Evolutionary conservation across 2,329 filamentous ascomycete genomes (phyloP), one percentile per base, ranked within the genome.

Genomic region (Calonectria leucothoes): DNA sequence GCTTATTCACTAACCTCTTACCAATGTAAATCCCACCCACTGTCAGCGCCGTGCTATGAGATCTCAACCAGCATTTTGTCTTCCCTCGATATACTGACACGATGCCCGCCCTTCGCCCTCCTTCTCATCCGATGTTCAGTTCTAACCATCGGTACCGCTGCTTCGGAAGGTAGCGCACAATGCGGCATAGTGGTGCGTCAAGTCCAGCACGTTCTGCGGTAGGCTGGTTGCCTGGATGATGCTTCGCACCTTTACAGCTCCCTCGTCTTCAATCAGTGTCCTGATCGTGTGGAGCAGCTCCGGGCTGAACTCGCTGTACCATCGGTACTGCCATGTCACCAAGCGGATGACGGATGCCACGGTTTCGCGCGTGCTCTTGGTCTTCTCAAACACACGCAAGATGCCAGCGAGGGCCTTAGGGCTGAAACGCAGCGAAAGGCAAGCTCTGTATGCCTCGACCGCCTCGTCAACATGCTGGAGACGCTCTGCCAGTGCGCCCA

Each of bases 251-350:
- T 99, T 99, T 84, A 99, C 95, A 1, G 96, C 96, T 72, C 97
- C 97, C 85, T 99, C 97, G 78, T 98, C 96, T 85, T 98, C 97
- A 82, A 99, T 99, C 77, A 99, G 88, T 77, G 94, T 95, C 75
- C 97, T 93, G 81, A 98, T 94, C 4, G 94, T 93, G 84, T 93
- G 95, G 68, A 99, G 90, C 52, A 99, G 90, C 76, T 96, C 93
- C 0, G 97, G 97, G 23, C 96, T 98, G 86, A 99, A 99, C 90
- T 99, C 97, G 70, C 96, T 98, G 87, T 99, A 99, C 97, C 97
- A 99, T 78, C 97, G 91, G 86, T 98, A 99, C 86, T 99, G 97
- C 97, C 97, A 99, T 15, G 96, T 97, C 39, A 98, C 95, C 51
- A 99, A 88, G 66, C 95, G 90, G 77, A 99, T 98, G 72, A 98